Evolutionary conservation across 768 basidiomycete species (phyloP), one percentile per base, ranked within the genome.

Genomic region (Russula dissimulans): DNA sequence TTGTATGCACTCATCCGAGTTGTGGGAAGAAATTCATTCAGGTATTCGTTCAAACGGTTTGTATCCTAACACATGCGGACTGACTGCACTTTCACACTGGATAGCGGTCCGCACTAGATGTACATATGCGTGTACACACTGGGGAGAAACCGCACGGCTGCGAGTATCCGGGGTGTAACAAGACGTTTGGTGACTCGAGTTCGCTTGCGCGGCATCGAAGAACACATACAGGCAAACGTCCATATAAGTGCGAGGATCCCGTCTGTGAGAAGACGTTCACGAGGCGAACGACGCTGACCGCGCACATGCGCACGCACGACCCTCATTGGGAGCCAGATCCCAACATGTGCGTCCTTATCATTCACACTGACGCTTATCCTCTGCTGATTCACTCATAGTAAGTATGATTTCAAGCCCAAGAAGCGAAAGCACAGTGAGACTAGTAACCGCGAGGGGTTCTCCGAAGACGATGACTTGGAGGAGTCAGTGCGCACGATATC

Each of bases 1-100:
- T 89, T 71, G 76, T 84, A 12, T 94, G 91, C 66, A 76, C 77
- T 38, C 78, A 89, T 66, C 67, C 73, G 32, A 85, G 84, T 32
- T 94, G 91, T 59, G 89, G 89, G 54, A 95, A 94, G 77, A 88
- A 88, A 3, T 95, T 95, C 67, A 93, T 95, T 67, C 91, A 95
- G 82, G 91, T 91, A 71, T 56, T 71, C 68, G 36, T 55, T 49
- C 50, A 36, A 50, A 41, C 38, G 41, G 43, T 56, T 29, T 57
- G 17, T 36, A 44, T 38, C n/a, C 46, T 57, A 50, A 17, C 45
- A 18, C 56, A 61, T 67, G 53, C 64, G 43, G 47, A 64, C 62
- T 47, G 61, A 53, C 47, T 66, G 12, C 5, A 31, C 41, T 51
- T 46, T 8, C 15, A 50, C 49, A 39, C 15, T 11, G 62, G 61